A percentile compares a stretch with the other conserved stretches of the same genome.
Evolutionary conservation across 2,329 filamentous ascomycete genomes (phyloP).

Genomic region (Fusarium liriodendri): DNA sequence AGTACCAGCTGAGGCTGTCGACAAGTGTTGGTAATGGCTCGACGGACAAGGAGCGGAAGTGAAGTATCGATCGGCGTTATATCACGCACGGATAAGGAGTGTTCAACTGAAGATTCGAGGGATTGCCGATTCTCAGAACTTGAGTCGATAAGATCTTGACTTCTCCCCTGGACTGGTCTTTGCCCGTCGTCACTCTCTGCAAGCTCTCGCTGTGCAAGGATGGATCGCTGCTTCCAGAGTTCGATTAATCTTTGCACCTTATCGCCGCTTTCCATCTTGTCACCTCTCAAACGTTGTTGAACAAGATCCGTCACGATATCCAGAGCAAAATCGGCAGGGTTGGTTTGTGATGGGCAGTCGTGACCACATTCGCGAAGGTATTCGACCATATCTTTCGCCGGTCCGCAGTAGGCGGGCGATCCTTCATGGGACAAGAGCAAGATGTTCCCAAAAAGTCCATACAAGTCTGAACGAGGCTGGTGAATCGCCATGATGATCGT

Average conservation of each 20-base stretch:
- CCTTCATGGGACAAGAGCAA: conserved; percentile 78
- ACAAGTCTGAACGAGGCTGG: conserved; percentile 79
- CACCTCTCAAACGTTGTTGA: conserved; percentile 64
- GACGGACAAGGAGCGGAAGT: conserved; percentile 74
- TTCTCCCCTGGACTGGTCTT: too few relatives aligned
- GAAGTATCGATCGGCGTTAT: conserved; percentile 70
- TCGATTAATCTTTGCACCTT: conserved; percentile 71
- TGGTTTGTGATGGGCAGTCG: conserved; percentile 75
- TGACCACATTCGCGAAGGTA: conserved; percentile 72
- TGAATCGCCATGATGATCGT: conserved; percentile 82
- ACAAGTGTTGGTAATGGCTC: conserved; percentile 75
- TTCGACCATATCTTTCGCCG: conserved; percentile 70
- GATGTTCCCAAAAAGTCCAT: conserved; percentile 77
- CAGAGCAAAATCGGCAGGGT: conserved; percentile 81
- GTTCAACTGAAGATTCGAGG: conserved; percentile 74
- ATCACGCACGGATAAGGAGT: conserved; percentile 69
- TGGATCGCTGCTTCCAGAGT: conserved; percentile 58
- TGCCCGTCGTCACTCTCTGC: neutral
- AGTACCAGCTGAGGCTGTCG: conserved; percentile 73
- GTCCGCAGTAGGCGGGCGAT: conserved; percentile 74
- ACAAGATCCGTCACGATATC: conserved; percentile 82
- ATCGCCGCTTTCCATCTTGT: conserved; percentile 71
- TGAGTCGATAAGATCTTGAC: neutral
- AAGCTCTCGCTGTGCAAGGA: neutral
- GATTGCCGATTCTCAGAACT: conserved; percentile 34